Base-by-base conservation (phyloP, 192 early-diverging fungal species). In the Globomyces pollinis-pini region DNA sequence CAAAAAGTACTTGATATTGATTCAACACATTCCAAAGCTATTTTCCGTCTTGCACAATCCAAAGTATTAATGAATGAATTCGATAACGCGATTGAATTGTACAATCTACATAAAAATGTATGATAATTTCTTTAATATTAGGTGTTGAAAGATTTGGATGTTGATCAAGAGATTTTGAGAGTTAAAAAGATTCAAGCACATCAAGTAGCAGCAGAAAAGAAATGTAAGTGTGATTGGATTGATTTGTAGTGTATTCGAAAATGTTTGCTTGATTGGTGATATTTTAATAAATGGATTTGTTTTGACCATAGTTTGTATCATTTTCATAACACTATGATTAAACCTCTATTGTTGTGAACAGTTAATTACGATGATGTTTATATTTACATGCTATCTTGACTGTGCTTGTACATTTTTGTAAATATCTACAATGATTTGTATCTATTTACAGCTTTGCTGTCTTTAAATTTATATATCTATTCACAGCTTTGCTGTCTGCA, bases 221-320 rank as follows among this genome's bases (percentile, higher is more conserved):
- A 59, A n/a, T n/a, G n/a, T n/a, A n/a, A n/a, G n/a, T n/a, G n/a
- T n/a, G n/a, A n/a, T n/a, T n/a, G n/a, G n/a, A n/a, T n/a, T n/a
- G n/a, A n/a, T n/a, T n/a, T n/a, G n/a, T n/a, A 26, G 45, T 59
- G 15, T 59, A 36, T 26, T 24, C 58, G 30, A 59, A 59, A 43
- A 59, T 59, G 58, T 59, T 59, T 33, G 52, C 52, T 28, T 54
- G 23, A 54, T 39, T n/a, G n/a, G n/a, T n/a, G n/a, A n/a, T n/a
- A n/a, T n/a, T n/a, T n/a, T n/a, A n/a, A n/a, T n/a, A n/a, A n/a
- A n/a, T n/a, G n/a, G n/a, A n/a, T n/a, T n/a, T n/a, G n/a, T n/a
- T n/a, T n/a, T n/a, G n/a, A n/a, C n/a, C n/a, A n/a, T n/a, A n/a
- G n/a, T n/a, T n/a, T n/a, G n/a, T n/a, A n/a, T n/a, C n/a, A n/a